A percentile compares a stretch with the other conserved stretches of the same genome.
These are phyloP conservation scores for Trifolium subterraneum DNA, from an alignment of 306 rosid genomes.

Conservation along the genomic window DNA sequence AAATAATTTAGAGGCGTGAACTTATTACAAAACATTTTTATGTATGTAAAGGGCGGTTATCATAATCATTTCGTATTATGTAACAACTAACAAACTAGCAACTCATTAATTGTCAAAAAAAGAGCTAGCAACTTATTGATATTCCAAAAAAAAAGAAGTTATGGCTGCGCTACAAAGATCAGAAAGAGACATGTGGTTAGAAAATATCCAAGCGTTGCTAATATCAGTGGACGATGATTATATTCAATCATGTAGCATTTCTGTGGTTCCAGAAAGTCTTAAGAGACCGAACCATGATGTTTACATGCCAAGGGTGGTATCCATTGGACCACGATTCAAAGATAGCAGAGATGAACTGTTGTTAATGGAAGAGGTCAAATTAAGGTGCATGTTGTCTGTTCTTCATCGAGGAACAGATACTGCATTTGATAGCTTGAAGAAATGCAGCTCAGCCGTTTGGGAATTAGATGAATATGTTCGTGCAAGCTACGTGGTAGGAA, in stretches of 20 bases:
- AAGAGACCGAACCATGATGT: slow-evolving; percentile 4
- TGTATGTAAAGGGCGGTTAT: no score
- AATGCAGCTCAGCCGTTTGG: no score
- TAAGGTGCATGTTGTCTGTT: background rate
- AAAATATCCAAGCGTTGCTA: background rate
- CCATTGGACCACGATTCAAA: slow-evolving; percentile 31
- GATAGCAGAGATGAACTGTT: background rate
- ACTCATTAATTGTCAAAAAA: no score
- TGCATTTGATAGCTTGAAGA: rapidly evolving
- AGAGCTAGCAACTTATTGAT: no score
- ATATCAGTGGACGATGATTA: background rate
- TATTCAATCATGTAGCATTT: background rate
- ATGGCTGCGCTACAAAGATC: no score
- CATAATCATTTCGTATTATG: no score
- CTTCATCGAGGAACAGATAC: background rate
- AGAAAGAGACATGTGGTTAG: background rate
- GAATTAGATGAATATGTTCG: no score
- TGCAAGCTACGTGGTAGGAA: no score
- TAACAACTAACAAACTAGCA: no score
- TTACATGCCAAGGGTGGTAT: slow-evolving; percentile 17
- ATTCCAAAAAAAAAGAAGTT: no score
- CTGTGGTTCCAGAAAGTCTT: slow-evolving; percentile 9
- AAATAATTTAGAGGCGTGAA: no score
- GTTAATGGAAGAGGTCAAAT: slow-evolving; percentile 24
- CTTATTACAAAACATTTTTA: no score